Evolutionary conservation across 139 green algal species (phyloP), one percentile per base, ranked within the genome.

Genomic region (Medakamo hakoo): DNA sequence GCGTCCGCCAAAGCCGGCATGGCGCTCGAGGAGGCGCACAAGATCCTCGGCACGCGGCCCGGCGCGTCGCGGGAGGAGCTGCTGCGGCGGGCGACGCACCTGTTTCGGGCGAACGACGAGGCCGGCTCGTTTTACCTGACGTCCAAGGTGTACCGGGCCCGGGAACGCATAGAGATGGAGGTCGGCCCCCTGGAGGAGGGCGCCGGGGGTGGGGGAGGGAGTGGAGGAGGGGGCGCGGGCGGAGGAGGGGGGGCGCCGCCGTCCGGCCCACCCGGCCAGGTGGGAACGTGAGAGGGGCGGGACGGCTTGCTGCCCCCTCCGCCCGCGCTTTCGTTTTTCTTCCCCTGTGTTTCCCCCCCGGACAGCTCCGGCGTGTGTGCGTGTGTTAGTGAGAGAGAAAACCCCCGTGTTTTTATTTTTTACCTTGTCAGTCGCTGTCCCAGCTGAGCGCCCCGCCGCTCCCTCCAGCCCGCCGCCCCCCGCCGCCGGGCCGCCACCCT

Each of bases 41-140:
- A 82, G 68, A 92, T 95, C 16, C 71, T 95, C 1, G 81, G 79
- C 0, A 58, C 87, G 19, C 72, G 84, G 24, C 59, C 65, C 0
- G 68, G 73, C 2, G 82, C 85, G 0, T 63, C 73, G 2, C 84
- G 82, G 77, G 72, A 78, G 5, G 79, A 95, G 14, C 78, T 95
- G 9, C 63, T 84, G 56, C 71, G 84, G 76, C 78, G 80, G 56
- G 95, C 88, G 61, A 75, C 91, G 58, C 80, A 91, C 66, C 63
- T 95, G 62, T 89, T 86, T 55, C 73, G 82, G 4, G 71, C 72
- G 4, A 95, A 95, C 72, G 81, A 95, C 72, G 83, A 91, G 78
- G 63, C 78, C 49, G 88, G 88, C 21, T 86, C 82, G 19, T 95
- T 95, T 72, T 95, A 95, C 75, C 67, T 95, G 49, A 80, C 91